Evolutionary conservation across 805 yeast species (phyloP).

Genomic region (Tetrapisispora iriomotensis): DNA sequence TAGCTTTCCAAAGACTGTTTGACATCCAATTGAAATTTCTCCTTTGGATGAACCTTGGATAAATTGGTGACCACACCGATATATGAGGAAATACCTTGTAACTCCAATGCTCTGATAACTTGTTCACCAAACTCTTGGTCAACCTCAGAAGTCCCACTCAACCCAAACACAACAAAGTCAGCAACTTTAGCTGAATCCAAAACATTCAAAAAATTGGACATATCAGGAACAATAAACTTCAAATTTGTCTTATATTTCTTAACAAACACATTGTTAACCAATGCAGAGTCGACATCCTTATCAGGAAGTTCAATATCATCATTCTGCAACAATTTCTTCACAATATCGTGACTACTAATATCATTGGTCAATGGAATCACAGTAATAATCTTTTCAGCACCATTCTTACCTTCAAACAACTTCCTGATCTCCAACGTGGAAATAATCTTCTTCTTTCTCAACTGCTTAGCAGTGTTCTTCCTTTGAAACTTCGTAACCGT

Average conservation of each 20-base stretch:
- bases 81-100: constrained; percentile 84
- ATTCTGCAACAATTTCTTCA: constrained; percentile 38
- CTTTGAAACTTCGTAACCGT: constrained; percentile 49
- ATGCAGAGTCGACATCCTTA: constrained; percentile 28
- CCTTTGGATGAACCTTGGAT: constrained; percentile 55
- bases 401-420: constrained; percentile 68
- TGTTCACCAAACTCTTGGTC: constrained; percentile 77
- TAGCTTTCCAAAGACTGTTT: constrained; percentile 54
- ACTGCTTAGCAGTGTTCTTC: constrained; percentile 67
- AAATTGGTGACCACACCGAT: constrained; percentile 73
- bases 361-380: constrained; percentile 73
- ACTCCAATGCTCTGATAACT: constrained; percentile 73
- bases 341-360: constrained; percentile 45
- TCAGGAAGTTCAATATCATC: constrained; percentile 29
- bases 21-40: constrained; percentile 65
- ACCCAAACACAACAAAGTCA: constrained; percentile 82
- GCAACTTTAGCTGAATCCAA: constrained; percentile 83
- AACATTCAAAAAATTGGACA: constrained; percentile 52
- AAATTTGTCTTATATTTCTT: constrained; percentile 65
- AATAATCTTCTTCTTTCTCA: constrained; percentile 60
- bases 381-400: constrained; percentile 77
- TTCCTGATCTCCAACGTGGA: constrained; percentile 51
- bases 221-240: constrained; percentile 64
- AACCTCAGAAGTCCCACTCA: constrained; percentile 80
- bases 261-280: constrained; percentile 44